Conservation (phyloP, 2,329 filamentous ascomycete species). For the Rhexocercosporidium sp. region DNA sequence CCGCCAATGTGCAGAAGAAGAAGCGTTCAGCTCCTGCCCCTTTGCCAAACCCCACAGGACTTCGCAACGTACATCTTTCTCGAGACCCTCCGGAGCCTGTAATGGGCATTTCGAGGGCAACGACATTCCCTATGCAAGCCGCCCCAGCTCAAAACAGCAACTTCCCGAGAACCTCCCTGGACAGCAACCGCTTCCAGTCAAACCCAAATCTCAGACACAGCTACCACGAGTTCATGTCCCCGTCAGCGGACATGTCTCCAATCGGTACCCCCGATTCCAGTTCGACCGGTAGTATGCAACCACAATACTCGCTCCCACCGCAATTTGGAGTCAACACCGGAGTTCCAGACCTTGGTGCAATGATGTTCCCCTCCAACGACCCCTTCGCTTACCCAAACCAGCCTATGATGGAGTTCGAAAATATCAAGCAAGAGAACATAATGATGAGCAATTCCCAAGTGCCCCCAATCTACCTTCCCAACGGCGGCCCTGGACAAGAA, state of each 20-base stretch:
- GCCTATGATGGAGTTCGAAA: conserved; percentile 66
- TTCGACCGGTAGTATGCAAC: conserved; percentile 27
- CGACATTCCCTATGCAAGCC: conserved; percentile 40
- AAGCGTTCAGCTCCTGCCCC: conserved; percentile 64
- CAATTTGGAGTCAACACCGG: conserved; percentile 42
- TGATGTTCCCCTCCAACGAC: conserved; percentile 82
- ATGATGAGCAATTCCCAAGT: conserved; percentile 21
- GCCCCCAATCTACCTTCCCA: conserved; percentile 38
- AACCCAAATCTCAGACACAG: conserved; percentile 38
- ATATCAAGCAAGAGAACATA: conserved; percentile 40
- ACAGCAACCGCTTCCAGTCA: conserved; percentile 35
- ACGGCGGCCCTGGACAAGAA: conserved; percentile 33
- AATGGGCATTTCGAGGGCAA: conserved; percentile 28
- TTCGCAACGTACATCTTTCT: conserved; percentile 23
- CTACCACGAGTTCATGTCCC: conserved; percentile 36
- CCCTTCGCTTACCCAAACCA: conserved; percentile 80
- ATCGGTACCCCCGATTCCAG: conserved; percentile 37
- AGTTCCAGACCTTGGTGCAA: conserved; percentile 72
- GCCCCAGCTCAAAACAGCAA: conserved; percentile 32
- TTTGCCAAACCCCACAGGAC: conserved; percentile 45
- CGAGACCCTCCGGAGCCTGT: conserved; percentile 8
- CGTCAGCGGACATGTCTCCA: conserved; percentile 35
- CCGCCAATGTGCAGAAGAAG: conserved; percentile 51
- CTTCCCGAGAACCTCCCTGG: conserved; percentile 38
- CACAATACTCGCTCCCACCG: conserved; percentile 37